Evolutionary conservation across 495 filamentous ascomycete genomes (phyloP).

Genomic region (Monascus purpureus): DNA sequence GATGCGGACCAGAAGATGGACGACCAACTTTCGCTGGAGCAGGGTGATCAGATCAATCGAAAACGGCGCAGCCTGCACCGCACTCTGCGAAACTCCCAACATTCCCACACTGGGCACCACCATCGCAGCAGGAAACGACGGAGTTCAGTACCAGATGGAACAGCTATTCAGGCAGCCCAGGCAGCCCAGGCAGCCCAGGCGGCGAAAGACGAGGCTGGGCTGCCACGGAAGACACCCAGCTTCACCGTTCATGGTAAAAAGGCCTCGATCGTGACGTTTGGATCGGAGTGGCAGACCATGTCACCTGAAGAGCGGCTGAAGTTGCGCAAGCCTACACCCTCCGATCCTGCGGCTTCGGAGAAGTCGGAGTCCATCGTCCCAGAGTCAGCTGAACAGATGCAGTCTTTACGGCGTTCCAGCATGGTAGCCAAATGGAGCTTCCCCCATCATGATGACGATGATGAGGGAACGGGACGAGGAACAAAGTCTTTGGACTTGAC

Average conservation of each 20-base stretch:
- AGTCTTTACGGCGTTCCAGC: slow-evolving; percentile 25
- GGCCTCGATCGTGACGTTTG: slow-evolving; percentile 88
- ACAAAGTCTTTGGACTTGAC: slow-evolving; percentile 5
- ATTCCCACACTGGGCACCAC: slow-evolving; percentile 45
- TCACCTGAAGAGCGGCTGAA: slow-evolving; percentile 62
- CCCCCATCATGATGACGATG: slow-evolving; percentile 11
- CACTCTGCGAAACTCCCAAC: slow-evolving; percentile 80
- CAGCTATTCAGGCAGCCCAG: too few relatives aligned
- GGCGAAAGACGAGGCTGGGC: slow-evolving; percentile 47
- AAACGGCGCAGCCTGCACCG: slow-evolving; percentile 84
- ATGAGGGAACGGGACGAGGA: slow-evolving; percentile 14
- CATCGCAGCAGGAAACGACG: slow-evolving; percentile 63
- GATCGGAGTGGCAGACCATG: slow-evolving; percentile 75
- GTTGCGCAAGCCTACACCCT: slow-evolving; percentile 35
- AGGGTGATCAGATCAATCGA: slow-evolving; percentile 33
- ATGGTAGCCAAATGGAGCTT: slow-evolving; percentile 23
- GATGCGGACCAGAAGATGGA: slow-evolving; percentile 23
- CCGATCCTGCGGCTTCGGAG: slow-evolving; percentile 22
- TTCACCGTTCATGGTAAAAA: slow-evolving; percentile 98
- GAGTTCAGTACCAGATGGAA: slow-evolving; percentile 45
- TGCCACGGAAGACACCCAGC: slow-evolving; percentile 65
- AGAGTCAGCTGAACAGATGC: slow-evolving; percentile 15
- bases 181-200: slow-evolving; percentile 30
- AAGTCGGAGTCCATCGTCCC: slow-evolving; percentile 19
- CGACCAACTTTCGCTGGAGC: slow-evolving; percentile 19